phyloP scores from a whole-genome alignment of 2,329 filamentous ascomycete species.

The Scopulariopsis brevicaulis region DNA sequence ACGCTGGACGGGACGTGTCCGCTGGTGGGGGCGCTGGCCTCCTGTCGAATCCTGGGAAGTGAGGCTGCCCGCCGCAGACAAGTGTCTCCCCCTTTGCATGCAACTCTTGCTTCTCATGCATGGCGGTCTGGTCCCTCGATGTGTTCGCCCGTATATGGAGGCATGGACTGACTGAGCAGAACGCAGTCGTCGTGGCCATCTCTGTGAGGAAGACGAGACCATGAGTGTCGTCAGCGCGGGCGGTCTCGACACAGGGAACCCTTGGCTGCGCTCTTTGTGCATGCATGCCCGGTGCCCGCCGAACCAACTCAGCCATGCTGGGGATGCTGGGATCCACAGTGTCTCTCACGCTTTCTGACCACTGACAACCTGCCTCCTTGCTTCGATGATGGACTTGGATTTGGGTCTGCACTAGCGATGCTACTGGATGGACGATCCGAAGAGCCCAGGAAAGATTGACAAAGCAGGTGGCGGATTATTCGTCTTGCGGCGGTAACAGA shows the following conservation, averaged over 20 bases:
- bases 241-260: background rate
- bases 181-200: background rate
- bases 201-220: background rate
- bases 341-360: background rate
- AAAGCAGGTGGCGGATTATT: background rate
- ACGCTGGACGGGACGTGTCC: background rate
- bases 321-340: background rate
- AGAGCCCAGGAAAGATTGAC: background rate
- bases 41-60: background rate
- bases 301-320: background rate
- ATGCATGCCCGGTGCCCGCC: background rate
- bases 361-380: background rate
- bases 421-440: background rate
- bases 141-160: background rate
- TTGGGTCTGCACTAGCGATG: background rate
- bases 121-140: background rate
- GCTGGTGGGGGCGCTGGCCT: background rate
- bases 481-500: background rate
- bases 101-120: background rate
- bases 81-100: background rate
- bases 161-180: background rate
- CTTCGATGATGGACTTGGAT: background rate
- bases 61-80: background rate
- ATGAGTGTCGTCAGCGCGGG: background rate
- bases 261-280: background rate